A percentile compares a stretch with the other conserved stretches of the same genome.
Evolutionary conservation across 2,329 filamentous ascomycete species (phyloP).

Genomic region (Ceratocystis lukuohia): DNA sequence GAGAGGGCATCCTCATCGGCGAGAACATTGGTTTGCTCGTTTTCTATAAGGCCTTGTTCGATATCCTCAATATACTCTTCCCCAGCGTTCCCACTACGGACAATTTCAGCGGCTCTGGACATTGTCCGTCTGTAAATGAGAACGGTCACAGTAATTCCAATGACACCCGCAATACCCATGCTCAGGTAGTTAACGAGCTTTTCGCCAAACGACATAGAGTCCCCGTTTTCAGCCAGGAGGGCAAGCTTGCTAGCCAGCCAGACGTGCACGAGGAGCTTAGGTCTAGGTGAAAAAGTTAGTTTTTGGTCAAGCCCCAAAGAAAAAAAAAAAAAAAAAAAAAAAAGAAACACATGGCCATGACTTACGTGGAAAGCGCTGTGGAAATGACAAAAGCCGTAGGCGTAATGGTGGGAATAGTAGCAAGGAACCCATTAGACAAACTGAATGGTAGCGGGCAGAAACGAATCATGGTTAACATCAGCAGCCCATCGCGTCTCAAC

Average conservation of each 20-base stretch:
- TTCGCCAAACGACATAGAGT: conserved; percentile 65
- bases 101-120: conserved; percentile 46
- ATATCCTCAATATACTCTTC: conserved; percentile 28
- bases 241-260: conserved; percentile 83
- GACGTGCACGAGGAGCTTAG: conserved; percentile 81
- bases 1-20: conserved; percentile 48
- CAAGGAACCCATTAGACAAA: conserved; percentile 83
- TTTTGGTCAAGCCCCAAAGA: neutral
- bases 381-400: conserved; percentile 65
- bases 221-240: conserved; percentile 66
- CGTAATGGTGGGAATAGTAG: conserved; percentile 79
- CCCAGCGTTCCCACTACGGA: conserved; percentile 28
- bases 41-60: conserved; percentile 33
- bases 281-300: conserved; percentile 32
- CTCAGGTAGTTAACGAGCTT: conserved; percentile 73
- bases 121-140: conserved; percentile 69
- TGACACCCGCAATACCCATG: conserved; percentile 56
- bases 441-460: conserved; percentile 89
- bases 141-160: conserved; percentile 66
- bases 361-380: conserved; percentile 57
- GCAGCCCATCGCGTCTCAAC: conserved; percentile 77
- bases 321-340: too few species aligned
- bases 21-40: conserved; percentile 42
- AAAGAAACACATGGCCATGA: too few species aligned
- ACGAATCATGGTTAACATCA: conserved; percentile 79